A percentile compares a stretch with the other conserved stretches of the same genome.
Evolutionary conservation across 208 protist genomes (phyloP).

Genomic region (Spironucleus salmonicida): DNA sequence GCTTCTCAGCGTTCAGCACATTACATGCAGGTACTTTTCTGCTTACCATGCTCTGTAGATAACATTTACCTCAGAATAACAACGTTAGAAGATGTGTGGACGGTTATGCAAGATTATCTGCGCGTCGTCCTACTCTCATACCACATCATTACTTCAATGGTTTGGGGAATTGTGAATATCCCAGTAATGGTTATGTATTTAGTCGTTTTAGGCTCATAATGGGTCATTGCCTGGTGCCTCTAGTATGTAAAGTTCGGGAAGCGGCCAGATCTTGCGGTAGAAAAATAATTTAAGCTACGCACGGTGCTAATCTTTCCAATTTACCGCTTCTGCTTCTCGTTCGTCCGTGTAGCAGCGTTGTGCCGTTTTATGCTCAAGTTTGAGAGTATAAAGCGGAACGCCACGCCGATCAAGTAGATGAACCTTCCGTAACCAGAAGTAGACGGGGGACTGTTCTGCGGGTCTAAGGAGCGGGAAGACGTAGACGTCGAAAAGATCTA

Average conservation of each 20-base stretch:
- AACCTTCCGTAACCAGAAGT: slow-evolving; percentile 4
- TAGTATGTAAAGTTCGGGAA: slow-evolving; percentile 27
- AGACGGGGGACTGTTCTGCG: too few species aligned
- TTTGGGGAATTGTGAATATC: not conserved
- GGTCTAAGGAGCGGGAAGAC: too few species aligned
- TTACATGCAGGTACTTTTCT: slow-evolving; percentile 30
- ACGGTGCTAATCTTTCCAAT: slow-evolving; percentile 22
- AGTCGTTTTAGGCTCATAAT: slow-evolving; percentile 20
- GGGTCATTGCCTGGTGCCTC: slow-evolving; percentile 21
- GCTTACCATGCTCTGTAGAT: slow-evolving; percentile 23
- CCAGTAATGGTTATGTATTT: slow-evolving; percentile 17
- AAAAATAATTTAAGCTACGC: not conserved
- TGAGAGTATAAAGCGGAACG: slow-evolving; percentile 24
- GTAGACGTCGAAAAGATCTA: too few species aligned
- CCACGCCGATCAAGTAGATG: slow-evolving; percentile 14
- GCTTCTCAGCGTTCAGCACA: not conserved
- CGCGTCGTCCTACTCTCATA: not conserved
- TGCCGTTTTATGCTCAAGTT: slow-evolving; percentile 23
- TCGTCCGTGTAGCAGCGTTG: slow-evolving; percentile 25
- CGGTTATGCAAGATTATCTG: slow-evolving; percentile 30
- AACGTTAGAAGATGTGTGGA: slow-evolving; percentile 32
- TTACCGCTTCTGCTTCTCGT: slow-evolving; percentile 29
- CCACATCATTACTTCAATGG: slow-evolving; percentile 24
- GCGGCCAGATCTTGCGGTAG: slow-evolving; percentile 18
- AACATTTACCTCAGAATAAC: slow-evolving; percentile 20